Base-by-base conservation (phyloP, 257 asterid genomes). In the Scutellaria baicalensis region DNA sequence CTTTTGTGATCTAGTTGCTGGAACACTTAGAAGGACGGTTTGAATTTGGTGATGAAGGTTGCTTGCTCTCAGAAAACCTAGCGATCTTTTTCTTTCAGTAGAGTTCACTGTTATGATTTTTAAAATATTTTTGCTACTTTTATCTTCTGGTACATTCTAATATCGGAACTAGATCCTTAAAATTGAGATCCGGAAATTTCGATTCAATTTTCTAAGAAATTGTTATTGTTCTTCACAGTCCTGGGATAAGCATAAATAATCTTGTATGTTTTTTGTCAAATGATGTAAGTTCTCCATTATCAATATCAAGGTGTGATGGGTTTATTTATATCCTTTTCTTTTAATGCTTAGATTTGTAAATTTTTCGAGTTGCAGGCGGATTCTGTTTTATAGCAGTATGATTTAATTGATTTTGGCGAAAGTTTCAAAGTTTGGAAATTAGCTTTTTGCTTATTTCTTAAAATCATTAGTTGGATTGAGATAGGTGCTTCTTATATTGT, bases 1-100 rank as follows among this genome's bases (percentile, higher is more conserved):
- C 31, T 68, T 23, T 27, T n/a, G 50, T 52, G 83, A 79, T 79
- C 76, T 79, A 75, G 61, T 45, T 55, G 56, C 11, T 14, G 69
- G 66, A 64, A 58, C 21, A 48, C 64, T 64, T 74, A 14, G 70
- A 50, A 11, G 57, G 52, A 31, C 6, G 0, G 12, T 55, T 48
- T 18, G 0, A 8, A 31, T 8, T 35, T 33, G 8, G 31, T 39
- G 21, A n/a, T 36, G 63, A 17, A 66, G 31, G 18, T 59, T 64
- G 42, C 36, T 39, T 66, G 49, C 39, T 74, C 47, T 36, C 54
- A 14, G 14, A 43, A 62, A 3, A 8, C 6, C 54, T 61, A n/a
- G 18, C 13, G 51, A 5, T 57, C 31, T 45, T 66, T 59, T 52
- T 56, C 5, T 54, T 71, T 33, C 17, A 59, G 61, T 18, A 43